These are phyloP conservation scores for Leptodermis oblonga DNA, from an alignment of 257 asterid species.

Conservation along the genomic window DNA sequence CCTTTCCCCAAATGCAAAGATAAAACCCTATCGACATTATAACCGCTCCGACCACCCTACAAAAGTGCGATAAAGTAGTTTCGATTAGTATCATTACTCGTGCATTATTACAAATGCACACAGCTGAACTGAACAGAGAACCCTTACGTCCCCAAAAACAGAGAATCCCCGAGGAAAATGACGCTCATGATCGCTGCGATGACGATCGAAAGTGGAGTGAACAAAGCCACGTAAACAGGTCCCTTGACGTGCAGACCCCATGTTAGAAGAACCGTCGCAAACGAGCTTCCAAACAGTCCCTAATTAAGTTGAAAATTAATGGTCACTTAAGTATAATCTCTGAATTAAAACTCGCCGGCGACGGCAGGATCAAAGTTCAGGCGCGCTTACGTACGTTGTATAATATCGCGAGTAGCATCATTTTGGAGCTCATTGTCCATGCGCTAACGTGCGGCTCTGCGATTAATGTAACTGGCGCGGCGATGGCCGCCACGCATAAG, in stretches of 20 bases:
- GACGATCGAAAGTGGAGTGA: slow-evolving; percentile 71
- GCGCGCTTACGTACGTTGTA: slow-evolving; percentile 21
- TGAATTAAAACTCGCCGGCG: too few relatives aligned
- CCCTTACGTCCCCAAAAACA: slow-evolving; percentile 73
- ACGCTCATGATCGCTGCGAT: slow-evolving; percentile 85
- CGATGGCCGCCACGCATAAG: slow-evolving; percentile 55
- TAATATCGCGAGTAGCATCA: slow-evolving; percentile 49
- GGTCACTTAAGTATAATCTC: too few relatives aligned
- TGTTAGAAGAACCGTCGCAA: slow-evolving; percentile 55
- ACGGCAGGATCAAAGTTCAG: too few relatives aligned
- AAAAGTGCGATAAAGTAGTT: too few relatives aligned
- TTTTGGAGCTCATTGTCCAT: slow-evolving; percentile 53
- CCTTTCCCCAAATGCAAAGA: slow-evolving; percentile 78
- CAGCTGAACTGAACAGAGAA: too few relatives aligned
- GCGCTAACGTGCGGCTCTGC: slow-evolving; percentile 44
- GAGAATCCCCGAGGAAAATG: slow-evolving; percentile 65
- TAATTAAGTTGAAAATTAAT: too few relatives aligned
- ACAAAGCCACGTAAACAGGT: slow-evolving; percentile 78
- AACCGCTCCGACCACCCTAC: slow-evolving; percentile 68
- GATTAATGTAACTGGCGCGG: slow-evolving; percentile 46
- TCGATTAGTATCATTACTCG: too few relatives aligned
- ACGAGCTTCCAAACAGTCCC: slow-evolving; percentile 45
- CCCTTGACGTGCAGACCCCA: slow-evolving; percentile 80
- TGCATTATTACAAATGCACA: neutral
- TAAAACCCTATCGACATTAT: slow-evolving; percentile 65